Evolutionary conservation across 371 early-diverging fungal genomes (phyloP).

Genomic region (Catenaria anguillulae): DNA sequence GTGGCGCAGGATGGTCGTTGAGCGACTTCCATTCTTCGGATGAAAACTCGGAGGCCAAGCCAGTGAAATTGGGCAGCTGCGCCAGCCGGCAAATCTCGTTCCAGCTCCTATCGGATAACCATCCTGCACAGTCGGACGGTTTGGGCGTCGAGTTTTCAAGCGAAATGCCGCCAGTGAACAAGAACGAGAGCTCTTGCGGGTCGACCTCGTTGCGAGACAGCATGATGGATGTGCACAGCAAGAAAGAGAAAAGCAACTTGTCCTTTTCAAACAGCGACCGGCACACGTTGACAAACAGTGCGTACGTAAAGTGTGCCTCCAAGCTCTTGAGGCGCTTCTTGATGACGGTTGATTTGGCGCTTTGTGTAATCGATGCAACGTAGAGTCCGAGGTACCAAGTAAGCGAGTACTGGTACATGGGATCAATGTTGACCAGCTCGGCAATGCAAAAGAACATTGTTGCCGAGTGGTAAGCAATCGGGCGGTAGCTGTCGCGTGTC

Average conservation of each 20-base stretch:
- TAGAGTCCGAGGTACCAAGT: constrained; percentile 43
- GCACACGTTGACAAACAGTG: constrained; percentile 38
- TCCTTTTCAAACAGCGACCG: constrained; percentile 41
- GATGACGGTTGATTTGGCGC: constrained; percentile 34
- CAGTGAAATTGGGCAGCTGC: constrained; percentile 25
- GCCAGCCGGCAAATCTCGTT: constrained; percentile 21
- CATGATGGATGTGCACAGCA: constrained; percentile 30
- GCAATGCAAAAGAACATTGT: constrained; percentile 45
- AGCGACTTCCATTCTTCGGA: constrained; percentile 27
- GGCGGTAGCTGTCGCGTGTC: constrained; percentile 35
- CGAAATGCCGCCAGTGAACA: constrained; percentile 34
- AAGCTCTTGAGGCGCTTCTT: constrained; percentile 29
- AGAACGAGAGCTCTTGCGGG: constrained; percentile 34
- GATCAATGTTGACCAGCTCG: constrained; percentile 37
- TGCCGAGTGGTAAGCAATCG: constrained; percentile 33
- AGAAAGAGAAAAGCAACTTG: constrained; percentile 39
- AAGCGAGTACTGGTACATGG: constrained; percentile 46
- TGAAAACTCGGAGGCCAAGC: constrained; percentile 24
- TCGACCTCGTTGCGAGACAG: constrained; percentile 39
- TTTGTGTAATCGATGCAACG: constrained; percentile 26
- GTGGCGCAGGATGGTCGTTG: constrained; percentile 22
- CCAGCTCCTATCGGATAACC: constrained; percentile 34
- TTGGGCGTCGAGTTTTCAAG: constrained; percentile 22
- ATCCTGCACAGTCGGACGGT: constrained; percentile 22
- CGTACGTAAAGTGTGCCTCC: constrained; percentile 40